Evolutionary conservation across 352 stramenopile genomes (phyloP).

Genomic region (Globisporangium paroecandrum): DNA sequence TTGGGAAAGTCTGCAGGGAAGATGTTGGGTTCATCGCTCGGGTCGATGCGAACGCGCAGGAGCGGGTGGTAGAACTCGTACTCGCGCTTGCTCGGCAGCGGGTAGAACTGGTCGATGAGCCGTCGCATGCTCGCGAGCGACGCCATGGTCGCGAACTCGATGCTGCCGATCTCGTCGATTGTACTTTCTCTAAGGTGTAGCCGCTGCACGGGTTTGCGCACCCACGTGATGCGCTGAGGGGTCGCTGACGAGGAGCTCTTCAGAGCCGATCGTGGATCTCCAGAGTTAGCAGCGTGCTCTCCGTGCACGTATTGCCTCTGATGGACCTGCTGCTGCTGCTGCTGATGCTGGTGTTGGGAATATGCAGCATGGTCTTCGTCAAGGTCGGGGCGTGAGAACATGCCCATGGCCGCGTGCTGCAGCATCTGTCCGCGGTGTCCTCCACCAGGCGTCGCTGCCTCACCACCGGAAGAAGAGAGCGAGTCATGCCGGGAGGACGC

Average conservation of each 20-base stretch:
- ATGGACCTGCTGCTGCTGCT: not conserved
- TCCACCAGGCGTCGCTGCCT: not conserved
- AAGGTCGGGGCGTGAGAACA: not conserved
- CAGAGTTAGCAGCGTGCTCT: not conserved
- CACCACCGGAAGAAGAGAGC: not conserved
- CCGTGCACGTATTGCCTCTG: not conserved
- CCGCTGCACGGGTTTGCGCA: conserved; percentile 18
- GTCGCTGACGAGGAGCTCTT: not conserved
- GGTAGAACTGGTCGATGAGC: conserved; percentile 34
- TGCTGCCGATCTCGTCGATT: conserved; percentile 14
- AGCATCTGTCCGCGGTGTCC: conserved; percentile 8
- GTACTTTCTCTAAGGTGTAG: conserved; percentile 1
- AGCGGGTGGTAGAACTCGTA: conserved; percentile 29
- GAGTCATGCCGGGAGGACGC: not conserved
- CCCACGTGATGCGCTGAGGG: conserved; percentile 20
- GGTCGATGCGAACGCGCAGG: conserved; percentile 7
- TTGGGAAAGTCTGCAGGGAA: conserved; percentile 12
- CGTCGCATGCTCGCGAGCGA: conserved; percentile 23
- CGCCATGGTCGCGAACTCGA: conserved; percentile 28
- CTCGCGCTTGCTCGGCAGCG: conserved; percentile 19
- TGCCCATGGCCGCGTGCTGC: conserved; percentile 7
- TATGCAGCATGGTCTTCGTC: not conserved
- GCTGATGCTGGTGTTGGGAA: not conserved
- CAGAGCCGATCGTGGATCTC: not conserved
- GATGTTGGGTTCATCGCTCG: conserved; percentile 13